These are phyloP conservation scores for Pueraria montana DNA, from an alignment of 306 rosid species.

Conservation along the genomic window DNA sequence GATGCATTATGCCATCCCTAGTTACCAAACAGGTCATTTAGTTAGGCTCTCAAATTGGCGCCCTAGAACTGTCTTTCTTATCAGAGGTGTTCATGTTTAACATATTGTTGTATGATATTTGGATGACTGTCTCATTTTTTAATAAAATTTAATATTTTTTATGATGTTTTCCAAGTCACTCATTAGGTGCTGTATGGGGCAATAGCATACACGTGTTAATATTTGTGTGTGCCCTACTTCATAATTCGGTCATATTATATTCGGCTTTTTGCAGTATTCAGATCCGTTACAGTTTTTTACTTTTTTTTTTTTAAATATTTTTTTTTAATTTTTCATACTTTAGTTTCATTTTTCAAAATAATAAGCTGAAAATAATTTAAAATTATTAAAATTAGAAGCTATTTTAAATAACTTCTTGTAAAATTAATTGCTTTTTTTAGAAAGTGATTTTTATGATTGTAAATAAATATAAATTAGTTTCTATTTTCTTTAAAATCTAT, in stretches of 20 bases:
- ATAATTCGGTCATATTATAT: neutral
- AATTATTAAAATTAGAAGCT: no score
- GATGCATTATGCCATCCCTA: constrained; percentile 28
- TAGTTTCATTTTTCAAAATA: no score
- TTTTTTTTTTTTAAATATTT: no score
- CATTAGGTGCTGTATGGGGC: neutral
- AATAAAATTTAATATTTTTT: constrained; percentile 50
- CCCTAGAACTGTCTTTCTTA: constrained; percentile 40
- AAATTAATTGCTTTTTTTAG: no score
- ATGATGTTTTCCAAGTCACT: constrained; percentile 2
- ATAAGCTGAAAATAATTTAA: no score
- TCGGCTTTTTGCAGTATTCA: no score
- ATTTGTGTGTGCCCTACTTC: neutral
- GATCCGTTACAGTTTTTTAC: no score
- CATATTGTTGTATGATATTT: constrained; percentile 36
- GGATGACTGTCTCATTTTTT: constrained; percentile 35
- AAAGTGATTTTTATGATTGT: no score
- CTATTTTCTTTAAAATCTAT: no score
- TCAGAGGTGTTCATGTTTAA: constrained; percentile 24
- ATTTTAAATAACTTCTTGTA: no score
- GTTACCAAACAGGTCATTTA: constrained; percentile 30
- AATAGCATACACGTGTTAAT: neutral
- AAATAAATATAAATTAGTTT: no score
- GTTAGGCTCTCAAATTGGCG: constrained; percentile 46
- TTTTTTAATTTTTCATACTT: no score